Evolutionary conservation across 2,329 filamentous ascomycete species (phyloP), one percentile per base, ranked within the genome.

Genomic region (Alternaria arbusti): DNA sequence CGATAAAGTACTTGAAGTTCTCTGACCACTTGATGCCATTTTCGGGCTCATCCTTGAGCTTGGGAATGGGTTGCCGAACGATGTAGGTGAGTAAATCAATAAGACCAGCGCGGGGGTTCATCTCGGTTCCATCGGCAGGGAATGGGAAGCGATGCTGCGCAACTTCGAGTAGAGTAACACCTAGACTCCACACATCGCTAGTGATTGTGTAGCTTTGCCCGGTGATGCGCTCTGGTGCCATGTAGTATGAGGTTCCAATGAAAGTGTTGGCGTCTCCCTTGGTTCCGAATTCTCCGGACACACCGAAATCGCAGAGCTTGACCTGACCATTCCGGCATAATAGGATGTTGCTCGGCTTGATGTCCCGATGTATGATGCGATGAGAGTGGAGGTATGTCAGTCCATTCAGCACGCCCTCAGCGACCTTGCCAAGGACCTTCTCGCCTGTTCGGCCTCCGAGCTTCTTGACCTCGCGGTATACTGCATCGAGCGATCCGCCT

Each of bases 231-330:
- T 99, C 96, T 0, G 96, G 96, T 5, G 96, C 96, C 96, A 99
- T 99, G 84, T 99, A 99, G 80, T 98, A 99, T 65, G 93, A 97
- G 12, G 96, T 99, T 67, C 96, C 96, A 77, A 99, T 99, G 77
- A 99, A 99, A 0, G 96, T 99, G 80, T 98, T 97, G 69, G 96
- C 96, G 79, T 98, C 96, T 57, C 96, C 96, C 81, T 99, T 98
- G 54, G 96, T 99, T 69, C 96, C 96, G 77, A 98, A 98, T 80
- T 98, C 96, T 70, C 96, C 96, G 63, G 92, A 97, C 51, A 99
- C 96, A 72, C 96, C 96, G 79, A 99, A 99, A 82, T 99, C 96
- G 83, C 96, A 99, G 15, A 99, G 88, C 83, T 99, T 99, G 69
- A 99, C 95, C 73, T 97, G 92, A 32, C 96, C 96, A 46, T 79